Evolutionary conservation across 2,329 filamentous ascomycete genomes (phyloP), one percentile per base, ranked within the genome.

Genomic region (Calonectria pteridis): DNA sequence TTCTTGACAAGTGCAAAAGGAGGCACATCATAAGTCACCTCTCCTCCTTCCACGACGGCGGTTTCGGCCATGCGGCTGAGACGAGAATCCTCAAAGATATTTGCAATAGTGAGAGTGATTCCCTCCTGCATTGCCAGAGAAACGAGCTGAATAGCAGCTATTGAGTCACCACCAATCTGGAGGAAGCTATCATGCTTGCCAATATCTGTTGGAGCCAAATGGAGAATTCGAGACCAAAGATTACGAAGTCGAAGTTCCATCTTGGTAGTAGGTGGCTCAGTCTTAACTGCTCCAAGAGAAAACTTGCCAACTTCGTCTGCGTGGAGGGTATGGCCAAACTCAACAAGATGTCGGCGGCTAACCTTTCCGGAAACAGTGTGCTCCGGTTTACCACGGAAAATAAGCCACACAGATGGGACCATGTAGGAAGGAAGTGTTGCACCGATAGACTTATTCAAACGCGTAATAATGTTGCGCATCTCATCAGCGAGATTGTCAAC

Each of bases 101-200:
- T 59, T 16, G 71, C 71, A 40, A 73, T 63, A 20, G 59, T 62
- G 3, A 73, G 26, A 20, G n/a, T 53, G n/a, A 73, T 69, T n/a
- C 71, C 58, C 4, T 65, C 37, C 37, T 69, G 51, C 40, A 62
- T 50, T 31, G 71, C 71, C 20, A 51, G 33, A 9, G 55, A 59
- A 29, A 80, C 78, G 0, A 78, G 65, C 31, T 73, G 76, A 50
- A 80, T 81, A 9, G 79, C 77, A 1, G 67, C 68, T 10, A 80
- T 73, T 0, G 80, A 81, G 53, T 81, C 77, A 3, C 80, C 80
- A 1, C 80, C 80, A 5, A 81, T 73, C 11, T 65, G 66, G 55
- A 81, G 79, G 65, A 81, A 81, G 62, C 74, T 75, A 59, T 78
- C 75, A 20, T 74, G 59, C 3, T 80, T 71, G 9, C 83, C 81